Evolutionary conservation across 495 filamentous ascomycete species (phyloP).

Genomic region (Umbilicaria muhlenbergii): DNA sequence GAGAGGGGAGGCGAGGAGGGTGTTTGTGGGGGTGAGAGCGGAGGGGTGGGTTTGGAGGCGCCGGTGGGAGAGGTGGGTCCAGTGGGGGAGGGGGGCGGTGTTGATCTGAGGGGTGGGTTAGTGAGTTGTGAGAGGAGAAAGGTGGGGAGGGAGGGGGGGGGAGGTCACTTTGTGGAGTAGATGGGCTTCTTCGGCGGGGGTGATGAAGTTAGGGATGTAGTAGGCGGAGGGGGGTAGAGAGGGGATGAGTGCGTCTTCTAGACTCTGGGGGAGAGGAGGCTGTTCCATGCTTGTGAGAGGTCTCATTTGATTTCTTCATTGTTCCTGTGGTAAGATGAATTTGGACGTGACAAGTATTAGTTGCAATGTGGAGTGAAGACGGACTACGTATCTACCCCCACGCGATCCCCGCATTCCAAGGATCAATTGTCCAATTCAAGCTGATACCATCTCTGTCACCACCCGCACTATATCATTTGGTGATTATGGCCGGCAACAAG

Average conservation of each 20-base stretch:
- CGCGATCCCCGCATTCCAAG: too few relatives aligned
- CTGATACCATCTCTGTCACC: too few relatives aligned
- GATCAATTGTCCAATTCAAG: too few relatives aligned
- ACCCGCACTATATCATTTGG: too few relatives aligned
- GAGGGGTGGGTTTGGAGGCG: not conserved
- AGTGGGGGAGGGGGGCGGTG: conserved; percentile 25
- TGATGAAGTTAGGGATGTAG: conserved; percentile 84
- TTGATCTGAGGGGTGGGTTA: conserved; percentile 20
- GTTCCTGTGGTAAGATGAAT: too few relatives aligned
- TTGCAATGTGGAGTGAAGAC: too few relatives aligned
- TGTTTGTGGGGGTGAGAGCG: conserved; percentile 38
- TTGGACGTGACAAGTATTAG: too few relatives aligned
- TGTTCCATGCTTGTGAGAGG: too few relatives aligned
- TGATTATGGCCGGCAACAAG: conserved; percentile 14
- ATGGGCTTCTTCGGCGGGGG: conserved; percentile 50
- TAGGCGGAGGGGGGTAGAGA: conserved; percentile 51
- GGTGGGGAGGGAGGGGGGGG: not conserved
- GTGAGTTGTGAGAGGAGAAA: not conserved
- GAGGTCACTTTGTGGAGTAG: conserved; percentile 50
- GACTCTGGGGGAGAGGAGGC: conserved; percentile 20
- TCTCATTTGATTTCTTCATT: too few relatives aligned
- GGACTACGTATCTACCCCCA: too few relatives aligned
- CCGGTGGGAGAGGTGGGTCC: not conserved
- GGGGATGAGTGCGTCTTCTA: conserved; percentile 37
- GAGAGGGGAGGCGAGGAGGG: conserved; percentile 58